These are phyloP conservation scores for Thermochaetoides thermophila DNA, from an alignment of 495 filamentous ascomycete genomes.

Conservation along the genomic window DNA sequence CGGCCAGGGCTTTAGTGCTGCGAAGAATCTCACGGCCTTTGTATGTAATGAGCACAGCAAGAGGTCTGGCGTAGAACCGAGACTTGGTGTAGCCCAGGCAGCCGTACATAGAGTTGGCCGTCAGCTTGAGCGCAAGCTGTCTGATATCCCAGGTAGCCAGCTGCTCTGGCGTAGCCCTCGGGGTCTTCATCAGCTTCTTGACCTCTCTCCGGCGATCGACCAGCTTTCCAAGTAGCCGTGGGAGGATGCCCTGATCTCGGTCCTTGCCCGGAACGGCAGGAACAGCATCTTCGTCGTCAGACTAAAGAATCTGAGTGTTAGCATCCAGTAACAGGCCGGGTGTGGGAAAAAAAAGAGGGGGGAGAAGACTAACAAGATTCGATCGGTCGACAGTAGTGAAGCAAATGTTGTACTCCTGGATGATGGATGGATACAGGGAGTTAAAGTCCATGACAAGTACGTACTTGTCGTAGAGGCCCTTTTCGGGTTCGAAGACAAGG, in stretches of 20 bases:
- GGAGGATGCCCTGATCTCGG: conserved; percentile 68
- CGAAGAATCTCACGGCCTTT: conserved; percentile 96
- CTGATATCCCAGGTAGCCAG: conserved; percentile 96
- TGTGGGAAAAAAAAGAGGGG: not conserved
- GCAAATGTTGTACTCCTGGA: conserved; percentile 98
- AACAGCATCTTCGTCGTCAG: conserved; percentile 67
- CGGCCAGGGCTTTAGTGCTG: conserved; percentile 87
- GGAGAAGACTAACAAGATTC: conserved; percentile 35
- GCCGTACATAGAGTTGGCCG: conserved; percentile 98
- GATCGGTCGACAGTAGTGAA: conserved; percentile 86
- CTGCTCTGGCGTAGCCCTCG: conserved; percentile 69
- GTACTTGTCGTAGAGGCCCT: conserved; percentile 90
- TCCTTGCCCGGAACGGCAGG: conserved; percentile 53
- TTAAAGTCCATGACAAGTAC: conserved; percentile 99
- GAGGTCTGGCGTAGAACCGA: conserved; percentile 86
- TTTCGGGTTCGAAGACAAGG: conserved; percentile 95
- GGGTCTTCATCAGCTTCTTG: conserved; percentile 93
- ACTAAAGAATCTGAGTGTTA: conserved; percentile 34
- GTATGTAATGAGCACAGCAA: conserved; percentile 90
- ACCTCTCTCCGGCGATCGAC: conserved; percentile 79
- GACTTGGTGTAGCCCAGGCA: conserved; percentile 93
- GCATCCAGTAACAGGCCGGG: conserved; percentile 2
- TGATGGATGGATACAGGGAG: conserved; percentile 95
- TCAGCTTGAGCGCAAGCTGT: conserved; percentile 89
- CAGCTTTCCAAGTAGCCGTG: conserved; percentile 76